These are phyloP conservation scores for Isoetes taiwanensis DNA, from an alignment of 75 land plant genomes.

Conservation along the genomic window DNA sequence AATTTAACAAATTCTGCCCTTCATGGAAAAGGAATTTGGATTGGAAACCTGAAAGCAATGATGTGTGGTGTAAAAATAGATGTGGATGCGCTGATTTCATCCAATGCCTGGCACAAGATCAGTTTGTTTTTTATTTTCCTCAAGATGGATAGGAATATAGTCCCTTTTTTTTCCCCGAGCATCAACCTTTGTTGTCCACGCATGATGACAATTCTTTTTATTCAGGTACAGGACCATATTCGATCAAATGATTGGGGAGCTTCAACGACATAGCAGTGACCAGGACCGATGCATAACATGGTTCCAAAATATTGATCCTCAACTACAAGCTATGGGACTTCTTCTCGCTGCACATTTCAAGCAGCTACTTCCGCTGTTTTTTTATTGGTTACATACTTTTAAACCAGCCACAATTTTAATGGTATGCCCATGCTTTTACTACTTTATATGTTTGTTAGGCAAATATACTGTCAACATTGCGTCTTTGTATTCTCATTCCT, in stretches of 20 bases:
- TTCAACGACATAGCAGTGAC: conserved; percentile 69
- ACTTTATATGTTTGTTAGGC: no score
- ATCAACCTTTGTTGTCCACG: no score
- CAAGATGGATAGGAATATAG: no score
- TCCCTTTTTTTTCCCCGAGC: no score
- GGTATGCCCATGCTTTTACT: no score
- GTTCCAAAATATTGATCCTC: conserved; percentile 54
- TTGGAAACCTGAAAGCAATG: not conserved
- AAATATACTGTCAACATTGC: no score
- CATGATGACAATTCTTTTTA: no score
- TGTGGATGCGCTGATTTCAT: not conserved
- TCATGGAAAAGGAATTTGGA: not conserved
- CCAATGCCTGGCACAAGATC: not conserved
- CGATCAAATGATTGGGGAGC: conserved; percentile 75
- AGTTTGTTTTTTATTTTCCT: conserved; percentile 6
- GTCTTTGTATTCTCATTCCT: no score
- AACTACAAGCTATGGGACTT: conserved; percentile 58
- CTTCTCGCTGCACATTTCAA: conserved; percentile 55
- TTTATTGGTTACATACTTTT: conserved; percentile 65
- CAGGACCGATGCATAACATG: conserved; percentile 44
- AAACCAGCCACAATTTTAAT: no score
- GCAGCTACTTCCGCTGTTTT: conserved; percentile 58
- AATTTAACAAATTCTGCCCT: no score
- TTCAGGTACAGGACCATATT: conserved; percentile 71
- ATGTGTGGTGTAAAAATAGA: not conserved